Conservation (phyloP, 2,329 filamentous ascomycete genomes). For the Calonectria pauciramosa region DNA sequence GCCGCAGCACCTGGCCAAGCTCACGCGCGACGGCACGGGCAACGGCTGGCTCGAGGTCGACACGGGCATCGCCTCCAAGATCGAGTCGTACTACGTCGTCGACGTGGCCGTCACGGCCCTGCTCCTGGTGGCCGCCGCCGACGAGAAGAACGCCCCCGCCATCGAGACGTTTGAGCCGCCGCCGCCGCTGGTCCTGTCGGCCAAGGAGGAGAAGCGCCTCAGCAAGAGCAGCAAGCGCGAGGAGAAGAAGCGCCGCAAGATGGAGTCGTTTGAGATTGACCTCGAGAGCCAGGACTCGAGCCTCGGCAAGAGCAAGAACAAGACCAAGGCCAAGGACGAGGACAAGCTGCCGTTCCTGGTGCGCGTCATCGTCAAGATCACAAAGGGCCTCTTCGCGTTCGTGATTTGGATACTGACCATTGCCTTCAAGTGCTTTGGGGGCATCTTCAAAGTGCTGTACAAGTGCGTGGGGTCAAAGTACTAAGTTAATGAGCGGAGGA, state of each 20-base stretch:
- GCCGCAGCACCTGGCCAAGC: slow-evolving; percentile 70
- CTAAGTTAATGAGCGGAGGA: slow-evolving; percentile 43
- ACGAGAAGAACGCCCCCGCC: slow-evolving; percentile 62
- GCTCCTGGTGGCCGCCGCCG: slow-evolving; percentile 69
- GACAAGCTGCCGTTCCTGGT: slow-evolving; percentile 66
- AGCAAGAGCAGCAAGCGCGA: slow-evolving; percentile 49
- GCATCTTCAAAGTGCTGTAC: slow-evolving; percentile 64
- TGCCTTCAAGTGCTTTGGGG: slow-evolving; percentile 65
- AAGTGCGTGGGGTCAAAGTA: slow-evolving; percentile 64
- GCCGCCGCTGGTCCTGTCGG: slow-evolving; percentile 52
- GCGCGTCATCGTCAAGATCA: slow-evolving; percentile 63
- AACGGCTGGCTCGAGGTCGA: slow-evolving; percentile 73
- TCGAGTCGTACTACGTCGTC: slow-evolving; percentile 72
- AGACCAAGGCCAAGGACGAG: slow-evolving; percentile 54
- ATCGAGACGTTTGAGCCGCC: slow-evolving; percentile 72
- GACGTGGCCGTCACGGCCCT: slow-evolving; percentile 74
- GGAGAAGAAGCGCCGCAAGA: slow-evolving; percentile 53
- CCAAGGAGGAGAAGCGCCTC: slow-evolving; percentile 44
- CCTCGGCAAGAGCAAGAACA: slow-evolving; percentile 53
- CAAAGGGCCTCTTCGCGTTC: slow-evolving; percentile 69
- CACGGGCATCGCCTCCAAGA: slow-evolving; percentile 70
- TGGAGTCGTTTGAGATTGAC: slow-evolving; percentile 72
- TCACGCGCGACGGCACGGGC: slow-evolving; percentile 72
- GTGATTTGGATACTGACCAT: slow-evolving; percentile 71
- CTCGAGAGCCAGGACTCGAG: slow-evolving; percentile 72